Percentiles rank a stretch among this genome's conserved stretches.
phyloP scores from a whole-genome alignment of 2,329 filamentous ascomycete species.

The Sporothrix variecibatus region DNA sequence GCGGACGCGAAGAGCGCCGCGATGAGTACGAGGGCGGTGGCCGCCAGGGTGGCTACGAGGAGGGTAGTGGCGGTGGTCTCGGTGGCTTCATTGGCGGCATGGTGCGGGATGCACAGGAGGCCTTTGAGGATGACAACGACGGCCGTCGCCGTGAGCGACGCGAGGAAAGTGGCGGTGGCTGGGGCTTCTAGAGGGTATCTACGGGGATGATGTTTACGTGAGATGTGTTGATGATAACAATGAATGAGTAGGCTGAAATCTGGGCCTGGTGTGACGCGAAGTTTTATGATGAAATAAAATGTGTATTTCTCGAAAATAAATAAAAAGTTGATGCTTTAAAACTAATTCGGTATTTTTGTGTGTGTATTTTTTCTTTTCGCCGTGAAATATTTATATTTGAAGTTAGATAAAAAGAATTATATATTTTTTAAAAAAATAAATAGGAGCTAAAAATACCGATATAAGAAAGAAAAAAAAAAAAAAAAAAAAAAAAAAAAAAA shows the following conservation, averaged over 20 bases:
- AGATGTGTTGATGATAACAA: not conserved
- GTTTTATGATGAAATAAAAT: not conserved
- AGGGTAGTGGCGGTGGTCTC: not conserved
- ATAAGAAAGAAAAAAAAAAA: too few species aligned
- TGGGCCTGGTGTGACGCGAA: not conserved
- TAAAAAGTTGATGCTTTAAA: not conserved
- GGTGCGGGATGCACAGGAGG: constrained; percentile 32
- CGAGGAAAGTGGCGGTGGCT: constrained; percentile 20
- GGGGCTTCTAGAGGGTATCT: constrained; percentile 11
- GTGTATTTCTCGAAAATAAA: not conserved
- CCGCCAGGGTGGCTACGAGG: not conserved
- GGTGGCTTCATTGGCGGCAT: constrained; percentile 31
- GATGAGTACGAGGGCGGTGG: constrained; percentile 20
- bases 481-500: too few species aligned
- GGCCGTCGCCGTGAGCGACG: constrained; percentile 33
- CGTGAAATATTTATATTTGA: not conserved
- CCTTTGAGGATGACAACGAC: constrained; percentile 31
- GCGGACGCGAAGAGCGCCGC: constrained; percentile 28
- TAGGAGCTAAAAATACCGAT: too few species aligned
- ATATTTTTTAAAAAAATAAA: not conserved
- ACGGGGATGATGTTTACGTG: not conserved
- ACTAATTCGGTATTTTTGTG: not conserved
- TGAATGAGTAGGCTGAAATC: not conserved
- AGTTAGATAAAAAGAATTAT: not conserved
- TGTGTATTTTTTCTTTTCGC: not conserved